Conservation (phyloP, 129 eudicot genomes). For the Pittosporum tobira region DNA sequence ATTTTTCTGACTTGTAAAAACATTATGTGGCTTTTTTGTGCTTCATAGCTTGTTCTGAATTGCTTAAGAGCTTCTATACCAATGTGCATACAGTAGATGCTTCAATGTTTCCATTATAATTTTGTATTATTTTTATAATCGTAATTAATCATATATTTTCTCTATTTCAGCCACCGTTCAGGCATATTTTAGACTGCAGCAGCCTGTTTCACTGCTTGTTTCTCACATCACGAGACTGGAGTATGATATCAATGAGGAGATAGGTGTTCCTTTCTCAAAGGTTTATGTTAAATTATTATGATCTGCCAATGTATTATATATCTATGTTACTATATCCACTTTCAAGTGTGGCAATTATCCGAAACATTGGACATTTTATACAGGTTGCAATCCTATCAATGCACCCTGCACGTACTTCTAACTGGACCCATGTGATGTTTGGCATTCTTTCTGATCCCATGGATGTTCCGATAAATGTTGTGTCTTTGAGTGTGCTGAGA, state of each 20-base stretch:
- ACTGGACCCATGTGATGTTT: conserved; percentile 62
- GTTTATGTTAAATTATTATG: conserved; percentile 25
- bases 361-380: neutral
- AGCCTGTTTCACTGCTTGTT: conserved; percentile 47
- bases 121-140: too few relatives aligned
- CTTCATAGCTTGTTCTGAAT: too few relatives aligned
- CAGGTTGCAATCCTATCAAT: conserved; percentile 70
- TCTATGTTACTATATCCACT: neutral
- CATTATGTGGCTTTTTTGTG: too few relatives aligned
- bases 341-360: conserved; percentile 3
- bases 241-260: conserved; percentile 53
- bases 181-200: conserved; percentile 53
- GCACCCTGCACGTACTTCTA: conserved; percentile 43
- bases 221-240: conserved; percentile 52
- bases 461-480: conserved; percentile 30
- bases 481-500: conserved; percentile 48
- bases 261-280: conserved; percentile 57
- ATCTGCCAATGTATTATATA: neutral
- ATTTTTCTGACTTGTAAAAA: too few relatives aligned
- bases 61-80: neutral
- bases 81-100: neutral
- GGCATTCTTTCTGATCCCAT: conserved; percentile 58
- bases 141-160: neutral
- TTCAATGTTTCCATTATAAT: too few relatives aligned
- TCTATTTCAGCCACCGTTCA: conserved; percentile 55